Evolutionary conservation across 2,329 filamentous ascomycete species (phyloP), one percentile per base, ranked within the genome.

Genomic region (Grosmannia serpens): DNA sequence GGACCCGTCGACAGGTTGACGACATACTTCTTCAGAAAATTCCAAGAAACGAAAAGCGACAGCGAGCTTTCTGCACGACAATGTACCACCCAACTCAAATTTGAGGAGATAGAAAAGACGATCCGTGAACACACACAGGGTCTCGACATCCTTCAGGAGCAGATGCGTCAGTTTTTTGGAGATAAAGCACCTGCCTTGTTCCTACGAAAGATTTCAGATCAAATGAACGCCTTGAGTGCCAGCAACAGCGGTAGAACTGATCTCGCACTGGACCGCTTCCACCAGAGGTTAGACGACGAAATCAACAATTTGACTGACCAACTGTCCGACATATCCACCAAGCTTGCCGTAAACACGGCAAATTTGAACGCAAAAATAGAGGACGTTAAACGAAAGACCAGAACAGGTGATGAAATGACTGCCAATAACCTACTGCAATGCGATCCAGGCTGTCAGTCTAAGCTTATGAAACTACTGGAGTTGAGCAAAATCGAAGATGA

Each of bases 271-370:
- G 27, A 57, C 9, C 57, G 61, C 22, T 50, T 64, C 9, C 55
- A 62, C 38, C 57, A 63, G 54, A 52, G 57, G 26, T 35, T 64
- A 10, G 61, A 64, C 17, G 61, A 64, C 20, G 63, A 64, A 24
- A 27, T 61, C 33, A 57, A 53, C 15, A 55, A 59, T 11, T 55
- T 62, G 15, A 49, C 13, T n/a, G 58, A 62, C 6, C 60, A 64
- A 27, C 26, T 64, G 2, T 31, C 58, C 26, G 55, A 58, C 10
- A 35, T 64, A 2, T 64, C 63, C 1, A 58, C 60, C 6, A 63
- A 58, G 24, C 31, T 61, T 4, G 62, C 61, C 15, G 57, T 62
- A 5, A 33, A 31, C 24, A 59, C 17, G 20, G 53, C 61, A 1
- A 51, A 46, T 2, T 22, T 56, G 22, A 54, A 38, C 8, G 59